phyloP scores from a whole-genome alignment of 1,139 yeast species.

The Sugiyamaella pinicola region DNA sequence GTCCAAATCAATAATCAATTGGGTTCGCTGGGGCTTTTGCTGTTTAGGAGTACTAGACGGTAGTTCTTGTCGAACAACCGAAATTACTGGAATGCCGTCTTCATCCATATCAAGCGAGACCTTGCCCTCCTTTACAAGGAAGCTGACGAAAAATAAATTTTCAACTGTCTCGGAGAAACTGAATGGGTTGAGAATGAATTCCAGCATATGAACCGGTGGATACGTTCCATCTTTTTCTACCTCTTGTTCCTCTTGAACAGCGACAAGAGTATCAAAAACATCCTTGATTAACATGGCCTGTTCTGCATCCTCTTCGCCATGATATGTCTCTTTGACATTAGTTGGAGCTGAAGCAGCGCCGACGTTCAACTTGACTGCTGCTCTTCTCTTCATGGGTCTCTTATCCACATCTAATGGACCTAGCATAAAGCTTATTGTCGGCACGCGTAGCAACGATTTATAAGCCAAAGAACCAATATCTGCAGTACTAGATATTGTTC shows the following conservation, averaged over 20 bases:
- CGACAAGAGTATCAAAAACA: constrained; percentile 31
- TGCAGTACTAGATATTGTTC: constrained; percentile 6
- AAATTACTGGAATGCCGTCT: constrained; percentile 53
- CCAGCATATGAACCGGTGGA: constrained; percentile 58
- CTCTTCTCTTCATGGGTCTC: constrained; percentile 38
- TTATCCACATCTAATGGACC: constrained; percentile 75
- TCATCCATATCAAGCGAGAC: constrained; percentile 52
- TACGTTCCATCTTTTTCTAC: constrained; percentile 35
- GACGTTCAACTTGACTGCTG: constrained; percentile 16
- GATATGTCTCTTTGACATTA: constrained; percentile 15
- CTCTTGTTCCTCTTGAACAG: constrained; percentile 11
- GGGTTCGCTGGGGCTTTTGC: constrained; percentile 37
- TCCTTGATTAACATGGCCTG: constrained; percentile 43
- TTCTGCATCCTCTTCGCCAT: constrained; percentile 20
- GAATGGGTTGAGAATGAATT: constrained; percentile 69
- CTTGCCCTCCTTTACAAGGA: constrained; percentile 72
- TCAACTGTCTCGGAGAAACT: constrained; percentile 82
- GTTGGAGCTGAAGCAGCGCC: constrained; percentile 22
- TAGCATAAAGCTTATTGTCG: constrained; percentile 60
- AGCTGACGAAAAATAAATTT: constrained; percentile 79
- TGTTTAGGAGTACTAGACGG: constrained; percentile 34
- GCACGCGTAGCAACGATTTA: constrained; percentile 52
- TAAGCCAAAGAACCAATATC: constrained; percentile 50
- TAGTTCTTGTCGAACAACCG: constrained; percentile 37
- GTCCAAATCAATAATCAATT: constrained; percentile 72